phyloP scores from a whole-genome alignment of 768 basidiomycete genomes.

The Mycena capillaripes region DNA sequence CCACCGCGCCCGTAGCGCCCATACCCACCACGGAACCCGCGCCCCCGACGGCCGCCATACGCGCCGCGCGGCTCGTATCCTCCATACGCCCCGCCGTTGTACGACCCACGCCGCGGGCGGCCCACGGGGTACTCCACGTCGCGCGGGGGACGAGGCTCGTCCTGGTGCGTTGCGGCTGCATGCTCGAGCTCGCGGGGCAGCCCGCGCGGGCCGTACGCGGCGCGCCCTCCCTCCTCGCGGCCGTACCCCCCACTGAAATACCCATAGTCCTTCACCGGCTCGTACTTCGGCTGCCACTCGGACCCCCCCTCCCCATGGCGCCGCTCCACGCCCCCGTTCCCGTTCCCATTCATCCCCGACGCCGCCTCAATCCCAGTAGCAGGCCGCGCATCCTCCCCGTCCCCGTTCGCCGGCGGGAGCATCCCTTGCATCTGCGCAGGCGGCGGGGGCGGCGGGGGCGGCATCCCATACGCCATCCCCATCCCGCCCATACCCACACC shows the following conservation, averaged over 20 bases:
- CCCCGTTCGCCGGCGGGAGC: slow-evolving; percentile 15
- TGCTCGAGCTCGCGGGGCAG: slow-evolving; percentile 13
- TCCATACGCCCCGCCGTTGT: slow-evolving; percentile 14
- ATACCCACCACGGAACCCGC: slow-evolving; percentile 19
- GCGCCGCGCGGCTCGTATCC: slow-evolving; percentile 34
- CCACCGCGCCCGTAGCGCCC: slow-evolving; percentile 19
- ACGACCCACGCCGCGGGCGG: slow-evolving; percentile 32
- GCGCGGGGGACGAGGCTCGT: slow-evolving; percentile 28
- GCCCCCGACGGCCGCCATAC: slow-evolving; percentile 26
- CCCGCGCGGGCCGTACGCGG: not conserved
- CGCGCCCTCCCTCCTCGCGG: slow-evolving; percentile 22
- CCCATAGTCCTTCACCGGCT: slow-evolving; percentile 32
- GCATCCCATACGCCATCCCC: slow-evolving; percentile 27
- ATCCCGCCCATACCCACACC: slow-evolving; percentile 18
- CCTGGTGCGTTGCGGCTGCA: not conserved
- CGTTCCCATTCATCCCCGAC: slow-evolving; percentile 5
- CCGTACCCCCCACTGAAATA: slow-evolving; percentile 8
- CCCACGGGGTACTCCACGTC: slow-evolving; percentile 22
- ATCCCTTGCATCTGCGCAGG: slow-evolving; percentile 16
- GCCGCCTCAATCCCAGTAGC: not conserved
- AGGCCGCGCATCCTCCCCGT: not conserved
- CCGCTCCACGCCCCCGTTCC: slow-evolving; percentile 6
- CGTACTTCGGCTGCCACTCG: slow-evolving; percentile 37
- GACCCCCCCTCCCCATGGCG: slow-evolving; percentile 13
- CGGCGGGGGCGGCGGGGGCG: slow-evolving; percentile 10